These are phyloP conservation scores for Aspergillus sp. DNA, from an alignment of 2,329 filamentous ascomycete species.

Conservation along the genomic window DNA sequence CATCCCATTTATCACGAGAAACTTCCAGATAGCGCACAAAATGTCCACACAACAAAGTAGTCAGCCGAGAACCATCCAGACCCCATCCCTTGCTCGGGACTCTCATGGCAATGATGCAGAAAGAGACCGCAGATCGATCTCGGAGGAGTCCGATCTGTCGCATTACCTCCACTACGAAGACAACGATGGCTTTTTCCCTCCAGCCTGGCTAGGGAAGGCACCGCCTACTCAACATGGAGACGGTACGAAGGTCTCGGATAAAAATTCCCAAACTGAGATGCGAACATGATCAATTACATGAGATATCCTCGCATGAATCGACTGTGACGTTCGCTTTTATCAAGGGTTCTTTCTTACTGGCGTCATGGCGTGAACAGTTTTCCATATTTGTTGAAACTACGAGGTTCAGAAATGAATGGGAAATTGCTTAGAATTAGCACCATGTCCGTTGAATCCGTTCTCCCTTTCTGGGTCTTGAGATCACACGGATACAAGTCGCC, in stretches of 20 bases:
- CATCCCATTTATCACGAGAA: background rate
- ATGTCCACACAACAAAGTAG: conserved; percentile 12
- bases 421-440: too few species aligned
- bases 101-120: background rate
- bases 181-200: conserved; percentile 39
- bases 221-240: background rate
- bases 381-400: too few species aligned
- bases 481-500: too few species aligned
- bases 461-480: too few species aligned
- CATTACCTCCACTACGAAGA: conserved; percentile 40
- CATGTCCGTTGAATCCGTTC: too few species aligned
- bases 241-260: background rate
- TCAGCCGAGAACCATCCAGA: background rate
- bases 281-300: background rate
- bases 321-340: background rate
- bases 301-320: background rate
- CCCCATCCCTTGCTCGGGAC: background rate
- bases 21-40: background rate
- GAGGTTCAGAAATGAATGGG: too few species aligned
- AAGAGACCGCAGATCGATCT: conserved; percentile 7
- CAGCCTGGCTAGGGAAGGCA: conserved; percentile 29
- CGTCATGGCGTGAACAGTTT: too few species aligned
- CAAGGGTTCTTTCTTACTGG: too few species aligned
- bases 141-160: conserved; percentile 25
- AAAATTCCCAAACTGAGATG: background rate